A percentile compares a stretch with the other conserved stretches of the same genome.
phyloP scores from a whole-genome alignment of 2,329 filamentous ascomycete species.

The Neonectria sp. region DNA sequence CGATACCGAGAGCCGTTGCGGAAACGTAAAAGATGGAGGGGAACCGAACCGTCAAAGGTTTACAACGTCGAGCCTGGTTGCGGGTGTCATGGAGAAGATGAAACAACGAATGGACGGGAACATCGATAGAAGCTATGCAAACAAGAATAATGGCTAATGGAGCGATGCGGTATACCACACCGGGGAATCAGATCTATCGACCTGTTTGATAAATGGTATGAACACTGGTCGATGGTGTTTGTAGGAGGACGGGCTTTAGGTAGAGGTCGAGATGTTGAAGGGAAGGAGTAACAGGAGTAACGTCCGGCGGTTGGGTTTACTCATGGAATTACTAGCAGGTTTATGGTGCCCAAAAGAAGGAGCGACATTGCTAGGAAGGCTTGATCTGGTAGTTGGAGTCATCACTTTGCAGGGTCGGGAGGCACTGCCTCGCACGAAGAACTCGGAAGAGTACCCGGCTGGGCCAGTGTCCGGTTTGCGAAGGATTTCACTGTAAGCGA shows the following conservation, averaged over 20 bases:
- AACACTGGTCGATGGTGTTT: constrained; percentile 40
- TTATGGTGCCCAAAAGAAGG: neutral
- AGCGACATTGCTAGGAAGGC: neutral
- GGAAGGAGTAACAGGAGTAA: constrained; percentile 40
- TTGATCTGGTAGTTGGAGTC: neutral
- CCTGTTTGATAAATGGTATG: constrained; percentile 34
- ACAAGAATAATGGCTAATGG: constrained; percentile 31
- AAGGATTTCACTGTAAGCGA: neutral
- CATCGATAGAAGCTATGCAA: constrained; percentile 23
- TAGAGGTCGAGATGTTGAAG: constrained; percentile 24
- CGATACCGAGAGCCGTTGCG: neutral
- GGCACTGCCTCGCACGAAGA: neutral
- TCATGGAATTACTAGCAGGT: neutral
- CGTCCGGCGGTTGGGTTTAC: neutral
- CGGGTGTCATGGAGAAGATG: constrained; percentile 20
- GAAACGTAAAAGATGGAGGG: neutral
- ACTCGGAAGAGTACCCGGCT: too few species aligned
- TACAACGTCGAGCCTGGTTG: neutral
- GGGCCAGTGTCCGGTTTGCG: too few species aligned
- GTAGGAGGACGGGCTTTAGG: constrained; percentile 39
- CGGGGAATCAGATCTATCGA: constrained; percentile 16
- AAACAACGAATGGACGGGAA: constrained; percentile 42
- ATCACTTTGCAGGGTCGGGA: neutral
- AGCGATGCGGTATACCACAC: constrained; percentile 20
- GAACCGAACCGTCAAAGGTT: neutral